phyloP scores from a whole-genome alignment of 2,329 filamentous ascomycete genomes.

The Colletotrichum aenigma region DNA sequence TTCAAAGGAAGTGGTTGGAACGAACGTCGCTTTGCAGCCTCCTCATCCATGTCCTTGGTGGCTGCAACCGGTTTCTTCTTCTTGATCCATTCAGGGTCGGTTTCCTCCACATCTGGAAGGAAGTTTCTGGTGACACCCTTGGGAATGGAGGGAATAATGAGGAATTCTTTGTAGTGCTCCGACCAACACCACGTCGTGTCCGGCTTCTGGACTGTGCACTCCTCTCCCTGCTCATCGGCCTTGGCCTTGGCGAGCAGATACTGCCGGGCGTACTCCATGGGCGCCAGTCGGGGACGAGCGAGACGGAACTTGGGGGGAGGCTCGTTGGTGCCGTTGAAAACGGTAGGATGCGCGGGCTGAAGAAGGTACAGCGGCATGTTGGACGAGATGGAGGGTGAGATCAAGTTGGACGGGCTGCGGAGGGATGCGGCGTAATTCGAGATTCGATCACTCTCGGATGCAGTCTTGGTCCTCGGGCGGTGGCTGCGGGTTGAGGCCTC shows the following conservation, averaged over 20 bases:
- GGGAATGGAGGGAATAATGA: constrained; percentile 39
- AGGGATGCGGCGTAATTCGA: neutral
- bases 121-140: constrained; percentile 22
- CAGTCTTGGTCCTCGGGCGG: neutral
- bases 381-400: neutral
- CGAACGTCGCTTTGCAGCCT: neutral
- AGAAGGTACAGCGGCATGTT: constrained; percentile 14
- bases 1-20: constrained; percentile 11
- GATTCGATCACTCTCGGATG: neutral
- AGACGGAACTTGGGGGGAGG: constrained; percentile 9
- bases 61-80: neutral
- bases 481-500: neutral
- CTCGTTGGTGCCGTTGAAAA: constrained; percentile 8
- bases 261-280: constrained; percentile 43
- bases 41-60: neutral
- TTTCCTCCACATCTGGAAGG: neutral
- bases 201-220: constrained; percentile 33
- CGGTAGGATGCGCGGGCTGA: constrained; percentile 6
- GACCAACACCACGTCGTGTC: constrained; percentile 38
- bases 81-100: neutral
- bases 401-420: constrained; percentile 5
- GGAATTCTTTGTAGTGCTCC: constrained; percentile 33
- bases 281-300: constrained; percentile 32
- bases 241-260: constrained; percentile 37
- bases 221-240: constrained; percentile 26